A percentile compares a stretch with the other conserved stretches of the same genome.
Evolutionary conservation across 768 basidiomycete species (phyloP).

Genomic region (Psilocybe tampanensis): DNA sequence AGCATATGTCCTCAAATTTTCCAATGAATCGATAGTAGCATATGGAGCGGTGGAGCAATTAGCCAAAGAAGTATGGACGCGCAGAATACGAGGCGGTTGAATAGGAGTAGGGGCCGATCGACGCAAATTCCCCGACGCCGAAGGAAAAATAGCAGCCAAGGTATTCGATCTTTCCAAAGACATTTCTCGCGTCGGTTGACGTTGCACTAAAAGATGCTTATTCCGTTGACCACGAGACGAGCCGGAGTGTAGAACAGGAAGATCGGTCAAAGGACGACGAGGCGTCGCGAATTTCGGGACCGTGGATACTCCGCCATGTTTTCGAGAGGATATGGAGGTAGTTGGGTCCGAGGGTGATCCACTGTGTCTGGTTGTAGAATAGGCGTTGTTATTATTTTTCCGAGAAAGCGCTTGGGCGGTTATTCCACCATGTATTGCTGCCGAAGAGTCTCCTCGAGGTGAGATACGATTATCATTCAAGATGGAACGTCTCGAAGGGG

Average conservation of each 20-base stretch:
- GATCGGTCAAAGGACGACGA: constrained; percentile 17
- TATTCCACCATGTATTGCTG: background rate
- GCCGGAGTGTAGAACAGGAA: background rate
- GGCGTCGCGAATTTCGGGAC: constrained; percentile 12
- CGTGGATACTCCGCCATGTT: background rate
- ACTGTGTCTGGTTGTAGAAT: background rate
- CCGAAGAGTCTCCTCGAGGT: background rate
- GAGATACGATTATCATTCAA: background rate
- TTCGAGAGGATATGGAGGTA: background rate
- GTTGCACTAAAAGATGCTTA: background rate
- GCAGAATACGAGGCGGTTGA: constrained; percentile 20
- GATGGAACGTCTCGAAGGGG: background rate
- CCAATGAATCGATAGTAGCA: background rate
- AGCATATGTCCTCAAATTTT: background rate
- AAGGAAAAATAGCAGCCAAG: background rate
- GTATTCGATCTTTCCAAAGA: background rate
- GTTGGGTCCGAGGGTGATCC: constrained; percentile 5
- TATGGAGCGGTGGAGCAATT: background rate
- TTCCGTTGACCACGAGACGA: constrained; percentile 1
- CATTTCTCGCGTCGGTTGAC: background rate
- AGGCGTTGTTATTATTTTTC: background rate
- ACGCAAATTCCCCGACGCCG: background rate
- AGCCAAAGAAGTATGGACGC: constrained; percentile 1
- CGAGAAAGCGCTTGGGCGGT: background rate
- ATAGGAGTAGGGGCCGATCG: constrained; percentile 15